Evolutionary conservation across 108 stramenopile species (phyloP), one percentile per base, ranked within the genome.

Genomic region (Aurantiochytrium sp.): DNA sequence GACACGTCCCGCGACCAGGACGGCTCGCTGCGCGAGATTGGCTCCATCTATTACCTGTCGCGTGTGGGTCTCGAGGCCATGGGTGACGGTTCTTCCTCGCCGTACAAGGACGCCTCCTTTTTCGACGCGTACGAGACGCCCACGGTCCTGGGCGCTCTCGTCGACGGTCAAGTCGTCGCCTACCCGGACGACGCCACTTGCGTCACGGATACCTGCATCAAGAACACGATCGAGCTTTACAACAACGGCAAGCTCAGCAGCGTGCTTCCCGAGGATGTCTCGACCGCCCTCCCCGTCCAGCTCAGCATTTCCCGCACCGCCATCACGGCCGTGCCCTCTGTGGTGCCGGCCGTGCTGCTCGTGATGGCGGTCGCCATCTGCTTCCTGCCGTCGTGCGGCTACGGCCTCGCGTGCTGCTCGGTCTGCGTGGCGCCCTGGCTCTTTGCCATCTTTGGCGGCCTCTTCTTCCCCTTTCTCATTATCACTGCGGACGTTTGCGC

Each of bases 391-490:
- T 41, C 42, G 1, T 81, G 73, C 39, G 73, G 73, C 24, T 22
- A 81, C 30, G 36, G 42, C 17, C 42, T 81, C 32, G 73, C 36
- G 39, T 41, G 42, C 39, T 81, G 73, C 24, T 81, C 73, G 39
- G 42, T 48, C 45, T 81, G 73, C 30, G 4, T 48, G 12, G 45
- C 45, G 45, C 73, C 73, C 45, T 81, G 39, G 42, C 39, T 91
- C 34, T 54, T 88, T 12, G 30, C 89, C 55, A 92, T 95, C 89
- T 93, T 94, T 32, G 48, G 37, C 22, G 94, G 93, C 3, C 87
- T 95, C 31, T 68, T 86, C 36, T 54, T 95, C 36, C 69, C 73
- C n/a, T 39, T 39, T 2, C 42, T 81, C 19, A 48, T 81, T 19
- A 17, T 81, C 12, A 24, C 39, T 27, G 73, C 73, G n/a, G 73